Base-by-base conservation (phyloP, 2,329 filamentous ascomycete species). In the Colletotrichum sp. region DNA sequence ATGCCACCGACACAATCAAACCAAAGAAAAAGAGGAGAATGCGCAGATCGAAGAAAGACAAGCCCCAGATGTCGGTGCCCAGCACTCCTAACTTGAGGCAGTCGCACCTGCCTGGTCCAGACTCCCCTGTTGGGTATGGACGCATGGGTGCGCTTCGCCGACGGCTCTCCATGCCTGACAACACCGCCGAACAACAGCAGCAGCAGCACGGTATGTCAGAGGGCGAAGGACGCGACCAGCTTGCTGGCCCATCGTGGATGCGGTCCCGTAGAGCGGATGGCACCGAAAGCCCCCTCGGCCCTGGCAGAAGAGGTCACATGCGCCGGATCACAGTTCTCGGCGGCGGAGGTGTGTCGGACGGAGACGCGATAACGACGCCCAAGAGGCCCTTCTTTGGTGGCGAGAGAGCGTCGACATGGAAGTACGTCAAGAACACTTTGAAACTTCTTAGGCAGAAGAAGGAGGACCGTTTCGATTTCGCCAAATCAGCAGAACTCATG, bases 401-500 rank as follows among this genome's bases (percentile, higher is more conserved):
- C 32, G 94, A 96, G 78, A 89, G 94, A 78, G 92, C 94, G 28
- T 91, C 93, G 4, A 95, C 93, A 18, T 99, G 97, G 97, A 93
- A 93, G 77, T 95, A 97, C 81, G 91, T 99, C 81, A 98, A 98
- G 86, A 95, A 95, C 78, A 96, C 96, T 1, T 85, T 98, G 63
- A 96, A 95, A 82, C 86, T 93, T 73, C 88, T 98, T 75, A 92
- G 95, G 77, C 92, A 94, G 79, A 95, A 94, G 83, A 98, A 95
- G 83, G 94, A 95, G 69, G 95, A 98, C 71, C 94, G 94, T 59
- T 94, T 98, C 76, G 97, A 99, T 83, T 96, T 97, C 81, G 93
- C 94, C 81, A 99, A 98, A 83, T 98, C 96, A 12, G 96, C 97
- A 3, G 97, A 99, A 83, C 89, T 99, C 62, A 96, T 99, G 91